phyloP scores from a whole-genome alignment of 768 basidiomycete species.

The Asterophora parasitica region DNA sequence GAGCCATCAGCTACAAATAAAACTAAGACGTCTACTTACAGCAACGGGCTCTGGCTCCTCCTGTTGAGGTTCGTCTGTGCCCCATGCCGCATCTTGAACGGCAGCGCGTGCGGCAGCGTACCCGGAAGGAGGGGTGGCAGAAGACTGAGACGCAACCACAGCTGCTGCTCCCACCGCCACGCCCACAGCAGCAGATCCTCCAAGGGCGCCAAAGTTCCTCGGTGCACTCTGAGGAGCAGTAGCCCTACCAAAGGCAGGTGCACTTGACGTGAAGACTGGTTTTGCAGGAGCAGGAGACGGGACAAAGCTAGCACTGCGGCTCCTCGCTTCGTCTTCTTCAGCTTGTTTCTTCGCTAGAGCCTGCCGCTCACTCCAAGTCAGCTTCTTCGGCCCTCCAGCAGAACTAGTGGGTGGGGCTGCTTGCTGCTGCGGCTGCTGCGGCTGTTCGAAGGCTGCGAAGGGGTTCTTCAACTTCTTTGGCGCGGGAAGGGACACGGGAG shows the following conservation, averaged over 20 bases:
- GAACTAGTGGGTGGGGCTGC: constrained; percentile 25
- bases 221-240: constrained; percentile 31
- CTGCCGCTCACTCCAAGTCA: constrained; percentile 94
- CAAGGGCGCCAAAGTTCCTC: constrained; percentile 40
- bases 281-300: constrained; percentile 30
- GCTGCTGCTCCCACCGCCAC: constrained; percentile 32
- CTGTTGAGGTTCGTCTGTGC: constrained; percentile 23
- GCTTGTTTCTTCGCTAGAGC: constrained; percentile 84
- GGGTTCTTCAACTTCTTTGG: constrained; percentile 89
- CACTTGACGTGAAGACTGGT: constrained; percentile 39
- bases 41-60: constrained; percentile 23
- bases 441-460: constrained; percentile 59
- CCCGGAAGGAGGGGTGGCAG: constrained; percentile 16
- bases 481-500: constrained; percentile 76
- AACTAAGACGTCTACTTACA: constrained; percentile 19
- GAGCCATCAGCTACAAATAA: neutral
- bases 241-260: constrained; percentile 44
- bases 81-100: constrained; percentile 28
- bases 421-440: constrained; percentile 42
- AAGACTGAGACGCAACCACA: constrained; percentile 24
- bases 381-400: constrained; percentile 55
- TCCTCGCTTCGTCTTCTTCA: constrained; percentile 70
- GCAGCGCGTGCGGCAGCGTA: constrained; percentile 23
- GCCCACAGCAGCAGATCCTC: constrained; percentile 29
- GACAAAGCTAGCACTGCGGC: constrained; percentile 50